Percentiles rank a stretch among this genome's conserved stretches.
phyloP scores from a whole-genome alignment of 2,329 filamentous ascomycete species.

The Fusarium tupiense region DNA sequence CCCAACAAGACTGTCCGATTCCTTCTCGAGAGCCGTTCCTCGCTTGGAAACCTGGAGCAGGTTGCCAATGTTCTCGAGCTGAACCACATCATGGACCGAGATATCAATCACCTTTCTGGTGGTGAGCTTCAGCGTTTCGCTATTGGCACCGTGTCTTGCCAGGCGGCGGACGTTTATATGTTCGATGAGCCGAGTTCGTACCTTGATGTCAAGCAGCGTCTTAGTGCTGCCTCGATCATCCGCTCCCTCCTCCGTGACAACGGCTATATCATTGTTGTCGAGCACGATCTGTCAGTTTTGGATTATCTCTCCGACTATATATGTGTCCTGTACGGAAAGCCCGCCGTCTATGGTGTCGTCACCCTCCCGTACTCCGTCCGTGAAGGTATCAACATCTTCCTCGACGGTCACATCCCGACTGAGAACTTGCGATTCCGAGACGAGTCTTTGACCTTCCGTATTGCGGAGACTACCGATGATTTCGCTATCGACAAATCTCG shows the following conservation, averaged over 20 bases:
- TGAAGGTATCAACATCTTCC: constrained; percentile 99
- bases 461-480: constrained; percentile 89
- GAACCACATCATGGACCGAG: constrained; percentile 89
- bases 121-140: constrained; percentile 98
- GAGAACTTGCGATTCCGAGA: constrained; percentile 99
- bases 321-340: constrained; percentile 95
- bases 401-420: constrained; percentile 96
- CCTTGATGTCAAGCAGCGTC: constrained; percentile 98
- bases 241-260: constrained; percentile 87
- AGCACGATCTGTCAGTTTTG: constrained; percentile 98
- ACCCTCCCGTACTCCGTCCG: constrained; percentile 95
- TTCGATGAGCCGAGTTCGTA: constrained; percentile 99
- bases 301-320: constrained; percentile 99
- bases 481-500: constrained; percentile 85
- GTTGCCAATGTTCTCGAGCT: constrained; percentile 88
- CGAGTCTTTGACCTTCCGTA: constrained; percentile 94
- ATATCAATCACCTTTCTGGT: constrained; percentile 90
- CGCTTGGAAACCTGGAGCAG: constrained; percentile 82
- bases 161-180: constrained; percentile 99
- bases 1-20: constrained; percentile 81
- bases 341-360: constrained; percentile 96
- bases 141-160: constrained; percentile 94
- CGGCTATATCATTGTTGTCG: constrained; percentile 97
- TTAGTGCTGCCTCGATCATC: constrained; percentile 91
- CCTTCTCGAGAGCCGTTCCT: constrained; percentile 79